Conservation (phyloP, 257 asterid species). For the Cinchona pubescens region DNA sequence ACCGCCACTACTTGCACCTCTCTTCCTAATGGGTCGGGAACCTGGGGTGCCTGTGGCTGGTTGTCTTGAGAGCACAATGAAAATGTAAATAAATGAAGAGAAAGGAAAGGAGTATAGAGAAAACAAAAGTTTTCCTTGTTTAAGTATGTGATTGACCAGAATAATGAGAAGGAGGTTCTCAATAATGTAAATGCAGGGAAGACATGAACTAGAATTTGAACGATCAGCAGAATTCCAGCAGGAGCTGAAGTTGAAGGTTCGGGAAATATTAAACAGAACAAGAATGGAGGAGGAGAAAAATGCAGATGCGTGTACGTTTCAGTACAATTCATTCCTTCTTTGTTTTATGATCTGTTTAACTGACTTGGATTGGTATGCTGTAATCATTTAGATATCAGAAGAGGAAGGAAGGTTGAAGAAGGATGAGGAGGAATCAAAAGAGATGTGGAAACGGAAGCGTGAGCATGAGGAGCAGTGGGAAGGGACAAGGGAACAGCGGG, state of each 20-base stretch:
- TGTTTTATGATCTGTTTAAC: background rate
- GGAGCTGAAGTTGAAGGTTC: conserved; percentile 86
- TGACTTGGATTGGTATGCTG: conserved; percentile 3
- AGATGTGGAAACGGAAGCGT: conserved; percentile 97
- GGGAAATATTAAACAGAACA: conserved; percentile 94
- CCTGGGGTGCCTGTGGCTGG: background rate
- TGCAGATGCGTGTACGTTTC: conserved; percentile 87
- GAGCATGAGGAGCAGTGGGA: conserved; percentile 99
- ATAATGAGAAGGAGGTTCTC: conserved; percentile 1
- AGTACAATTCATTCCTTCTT: background rate
- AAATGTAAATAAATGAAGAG: no score
- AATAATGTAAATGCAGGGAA: conserved; percentile 57
- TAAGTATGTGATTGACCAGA: background rate
- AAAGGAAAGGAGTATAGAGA: background rate
- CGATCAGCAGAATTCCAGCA: conserved; percentile 77
- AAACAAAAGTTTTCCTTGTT: background rate
- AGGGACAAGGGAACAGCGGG: conserved; percentile 97
- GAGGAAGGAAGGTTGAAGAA: conserved; percentile 99
- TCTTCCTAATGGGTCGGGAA: background rate
- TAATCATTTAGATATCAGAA: conserved; percentile 70
- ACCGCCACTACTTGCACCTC: background rate
- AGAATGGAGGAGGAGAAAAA: conserved; percentile 99
- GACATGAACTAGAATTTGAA: conserved; percentile 83
- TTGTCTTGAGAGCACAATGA: background rate
- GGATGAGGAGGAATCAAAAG: conserved; percentile 98